Evolutionary conservation across 768 basidiomycete species (phyloP).

Genomic region (Lyophyllum semitale): DNA sequence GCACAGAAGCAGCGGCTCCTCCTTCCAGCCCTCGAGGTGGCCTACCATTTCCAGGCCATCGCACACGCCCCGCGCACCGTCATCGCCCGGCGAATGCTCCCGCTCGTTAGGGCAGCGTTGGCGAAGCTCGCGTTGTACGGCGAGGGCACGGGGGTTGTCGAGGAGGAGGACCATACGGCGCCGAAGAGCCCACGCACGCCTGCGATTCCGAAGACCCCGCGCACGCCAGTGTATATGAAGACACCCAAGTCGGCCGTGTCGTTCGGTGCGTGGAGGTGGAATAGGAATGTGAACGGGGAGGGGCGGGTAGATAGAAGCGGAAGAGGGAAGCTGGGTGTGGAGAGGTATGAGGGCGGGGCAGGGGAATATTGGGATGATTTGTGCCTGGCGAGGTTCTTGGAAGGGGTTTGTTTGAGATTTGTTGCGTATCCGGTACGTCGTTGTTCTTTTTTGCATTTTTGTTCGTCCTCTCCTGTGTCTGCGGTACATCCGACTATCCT

Average conservation of each 20-base stretch:
- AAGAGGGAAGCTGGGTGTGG: conserved; percentile 28
- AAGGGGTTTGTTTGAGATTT: conserved; percentile 82
- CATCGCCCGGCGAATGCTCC: conserved; percentile 65
- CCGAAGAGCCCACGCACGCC: too few relatives aligned
- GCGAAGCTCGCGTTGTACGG: conserved; percentile 34
- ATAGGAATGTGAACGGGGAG: not conserved
- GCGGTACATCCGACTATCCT: too few relatives aligned
- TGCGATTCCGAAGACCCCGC: too few relatives aligned
- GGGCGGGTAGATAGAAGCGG: conserved; percentile 11
- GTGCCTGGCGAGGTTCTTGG: conserved; percentile 78
- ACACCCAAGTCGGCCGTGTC: not conserved
- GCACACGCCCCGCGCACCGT: conserved; percentile 71
- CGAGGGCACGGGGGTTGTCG: not conserved
- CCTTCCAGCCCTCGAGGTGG: conserved; percentile 82
- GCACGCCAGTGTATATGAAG: too few relatives aligned
- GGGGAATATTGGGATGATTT: conserved; percentile 85
- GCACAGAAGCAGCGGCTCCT: conserved; percentile 68
- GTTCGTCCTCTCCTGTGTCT: too few relatives aligned
- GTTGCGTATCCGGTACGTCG: conserved; percentile 80
- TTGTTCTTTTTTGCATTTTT: not conserved
- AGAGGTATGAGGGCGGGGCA: conserved; percentile 39
- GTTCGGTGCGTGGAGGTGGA: not conserved
- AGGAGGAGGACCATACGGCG: too few relatives aligned
- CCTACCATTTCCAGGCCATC: conserved; percentile 79
- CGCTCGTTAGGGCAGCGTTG: conserved; percentile 57